Evolutionary conservation across 2,329 filamentous ascomycete species (phyloP).

Genomic region (Tolypocladium endophyticum): DNA sequence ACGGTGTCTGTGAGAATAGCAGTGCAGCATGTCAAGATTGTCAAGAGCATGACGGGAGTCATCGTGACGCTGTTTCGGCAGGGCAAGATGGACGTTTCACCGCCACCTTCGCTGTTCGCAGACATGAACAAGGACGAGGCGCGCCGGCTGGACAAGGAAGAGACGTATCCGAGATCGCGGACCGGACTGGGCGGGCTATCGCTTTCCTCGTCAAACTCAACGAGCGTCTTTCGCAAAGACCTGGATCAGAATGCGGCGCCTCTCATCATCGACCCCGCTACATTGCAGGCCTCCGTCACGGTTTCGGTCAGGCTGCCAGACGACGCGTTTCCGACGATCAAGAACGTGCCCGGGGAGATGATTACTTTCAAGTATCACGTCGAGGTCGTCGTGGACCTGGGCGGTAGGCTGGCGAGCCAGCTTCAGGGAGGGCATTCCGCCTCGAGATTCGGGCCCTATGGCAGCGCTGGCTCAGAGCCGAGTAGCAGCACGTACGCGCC

Average conservation of each 20-base stretch:
- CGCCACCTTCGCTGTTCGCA: constrained; percentile 39
- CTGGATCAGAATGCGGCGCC: constrained; percentile 81
- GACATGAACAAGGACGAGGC: constrained; percentile 51
- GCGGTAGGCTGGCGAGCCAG: constrained; percentile 72
- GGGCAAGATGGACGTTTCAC: constrained; percentile 74
- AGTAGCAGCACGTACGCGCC: constrained; percentile 17
- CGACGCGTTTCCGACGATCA: constrained; percentile 85
- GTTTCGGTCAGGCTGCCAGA: constrained; percentile 80
- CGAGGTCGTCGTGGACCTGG: constrained; percentile 85
- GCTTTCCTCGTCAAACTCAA: constrained; percentile 74
- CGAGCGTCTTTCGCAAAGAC: constrained; percentile 92
- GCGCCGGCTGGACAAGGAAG: constrained; percentile 63
- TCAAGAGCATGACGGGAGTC: constrained; percentile 86
- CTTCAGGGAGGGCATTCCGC: constrained; percentile 50
- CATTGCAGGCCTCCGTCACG: constrained; percentile 68
- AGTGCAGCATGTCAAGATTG: constrained; percentile 77
- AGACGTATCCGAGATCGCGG: constrained; percentile 77
- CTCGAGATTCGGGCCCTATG: constrained; percentile 27
- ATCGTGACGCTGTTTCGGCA: constrained; percentile 89
- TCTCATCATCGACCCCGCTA: constrained; percentile 74
- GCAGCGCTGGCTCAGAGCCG: constrained; percentile 15
- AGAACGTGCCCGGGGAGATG: constrained; percentile 80
- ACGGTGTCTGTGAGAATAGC: constrained; percentile 67
- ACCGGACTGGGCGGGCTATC: constrained; percentile 82
- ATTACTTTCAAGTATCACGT: constrained; percentile 92